phyloP scores from a whole-genome alignment of 1,284 basidiomycete species.

The Tetrapyrgos nigripes region DNA sequence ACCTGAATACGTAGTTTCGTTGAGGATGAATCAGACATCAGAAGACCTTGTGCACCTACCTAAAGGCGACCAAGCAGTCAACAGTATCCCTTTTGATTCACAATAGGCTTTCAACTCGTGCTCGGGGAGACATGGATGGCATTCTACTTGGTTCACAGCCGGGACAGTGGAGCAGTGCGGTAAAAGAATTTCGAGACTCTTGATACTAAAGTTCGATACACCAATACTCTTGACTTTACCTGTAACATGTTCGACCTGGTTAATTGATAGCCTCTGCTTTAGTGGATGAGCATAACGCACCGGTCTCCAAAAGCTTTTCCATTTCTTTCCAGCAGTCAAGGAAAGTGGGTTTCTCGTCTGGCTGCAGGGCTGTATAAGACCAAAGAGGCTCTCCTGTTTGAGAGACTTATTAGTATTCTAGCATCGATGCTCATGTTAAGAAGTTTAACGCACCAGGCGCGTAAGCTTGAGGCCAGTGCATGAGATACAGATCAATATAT shows the following conservation, averaged over 20 bases:
- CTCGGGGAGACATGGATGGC: constrained; percentile 66
- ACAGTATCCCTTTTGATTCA: constrained; percentile 59
- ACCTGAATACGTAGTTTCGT: neutral
- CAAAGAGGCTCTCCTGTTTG: constrained; percentile 11
- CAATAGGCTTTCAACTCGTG: constrained; percentile 62
- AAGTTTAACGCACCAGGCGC: constrained; percentile 5
- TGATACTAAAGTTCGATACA: constrained; percentile 73
- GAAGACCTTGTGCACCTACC: constrained; percentile 37
- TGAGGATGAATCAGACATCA: neutral
- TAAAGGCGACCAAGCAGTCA: constrained; percentile 75
- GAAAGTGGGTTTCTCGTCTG: constrained; percentile 56
- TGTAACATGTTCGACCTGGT: too few relatives aligned
- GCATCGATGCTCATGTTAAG: too few relatives aligned
- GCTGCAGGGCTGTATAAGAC: constrained; percentile 16
- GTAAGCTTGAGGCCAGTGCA: constrained; percentile 62
- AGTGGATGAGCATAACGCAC: constrained; percentile 18
- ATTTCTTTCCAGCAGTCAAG: constrained; percentile 61
- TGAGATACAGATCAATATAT: constrained; percentile 77
- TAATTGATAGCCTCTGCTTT: neutral
- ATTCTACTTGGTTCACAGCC: constrained; percentile 69
- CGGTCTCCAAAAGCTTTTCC: constrained; percentile 53
- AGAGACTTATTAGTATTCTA: too few relatives aligned
- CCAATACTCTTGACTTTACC: constrained; percentile 65
- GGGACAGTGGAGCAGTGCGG: constrained; percentile 51
- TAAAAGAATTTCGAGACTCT: constrained; percentile 51